Conservation (phyloP, 208 protist species). For the Lotmaria passim region DNA sequence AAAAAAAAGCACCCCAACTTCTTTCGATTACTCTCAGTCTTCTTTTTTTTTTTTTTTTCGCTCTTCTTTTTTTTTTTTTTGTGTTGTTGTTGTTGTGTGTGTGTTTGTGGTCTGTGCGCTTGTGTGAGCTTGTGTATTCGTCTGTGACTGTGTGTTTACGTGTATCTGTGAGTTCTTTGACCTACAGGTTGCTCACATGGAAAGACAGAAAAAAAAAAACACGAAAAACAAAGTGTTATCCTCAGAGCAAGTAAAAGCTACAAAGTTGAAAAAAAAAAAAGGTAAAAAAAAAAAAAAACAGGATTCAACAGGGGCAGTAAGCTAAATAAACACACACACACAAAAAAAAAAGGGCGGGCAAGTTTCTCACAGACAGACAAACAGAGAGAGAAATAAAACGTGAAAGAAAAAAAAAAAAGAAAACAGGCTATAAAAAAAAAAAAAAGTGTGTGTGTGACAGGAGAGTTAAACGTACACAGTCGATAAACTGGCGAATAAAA, state of each 20-base stretch:
- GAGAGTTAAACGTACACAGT: background rate
- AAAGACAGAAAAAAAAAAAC: slow-evolving; percentile 11
- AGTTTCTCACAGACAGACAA: too few relatives aligned
- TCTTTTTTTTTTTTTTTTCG: background rate
- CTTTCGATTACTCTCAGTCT: background rate
- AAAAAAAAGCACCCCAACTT: background rate
- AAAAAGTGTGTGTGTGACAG: slow-evolving; percentile 4
- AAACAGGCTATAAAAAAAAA: slow-evolving; percentile 3
- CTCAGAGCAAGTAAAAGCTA: too few relatives aligned
- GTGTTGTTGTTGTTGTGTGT: background rate
- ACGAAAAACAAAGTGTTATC: slow-evolving; percentile 5
- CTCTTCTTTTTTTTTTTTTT: background rate
- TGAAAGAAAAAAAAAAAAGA: slow-evolving; percentile 5
- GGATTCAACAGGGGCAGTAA: too few relatives aligned
- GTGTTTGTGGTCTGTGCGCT: too few relatives aligned
- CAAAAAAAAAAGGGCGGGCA: too few relatives aligned
- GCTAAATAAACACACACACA: too few relatives aligned
- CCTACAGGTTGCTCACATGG: background rate
- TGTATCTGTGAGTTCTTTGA: too few relatives aligned
- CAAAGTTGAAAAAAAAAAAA: too few relatives aligned
- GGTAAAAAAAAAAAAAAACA: too few relatives aligned
- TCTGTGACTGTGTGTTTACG: background rate
- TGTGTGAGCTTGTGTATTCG: background rate
- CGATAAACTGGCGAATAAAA: too few relatives aligned
- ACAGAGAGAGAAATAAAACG: slow-evolving; percentile 10